Percentiles rank a stretch among this genome's conserved stretches.
Conservation (phyloP, 2,329 filamentous ascomycete genomes). For the Chaetothyriales sp. region DNA sequence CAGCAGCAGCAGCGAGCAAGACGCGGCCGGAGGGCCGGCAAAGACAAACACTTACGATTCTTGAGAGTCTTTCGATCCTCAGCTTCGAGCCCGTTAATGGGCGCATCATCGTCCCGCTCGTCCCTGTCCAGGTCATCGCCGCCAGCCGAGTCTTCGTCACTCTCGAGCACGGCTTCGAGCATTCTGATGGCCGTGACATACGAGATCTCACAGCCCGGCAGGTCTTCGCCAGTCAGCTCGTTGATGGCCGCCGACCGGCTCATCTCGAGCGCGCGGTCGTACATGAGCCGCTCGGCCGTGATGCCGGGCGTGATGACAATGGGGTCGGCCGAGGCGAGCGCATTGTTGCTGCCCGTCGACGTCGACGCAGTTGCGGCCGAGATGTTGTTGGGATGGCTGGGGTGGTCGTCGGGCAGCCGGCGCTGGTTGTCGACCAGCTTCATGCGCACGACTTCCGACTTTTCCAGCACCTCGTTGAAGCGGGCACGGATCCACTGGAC, state of each 20-base stretch:
- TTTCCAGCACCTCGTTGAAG: conserved; percentile 95
- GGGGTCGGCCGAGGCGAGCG: conserved; percentile 54
- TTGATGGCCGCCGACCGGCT: conserved; percentile 87
- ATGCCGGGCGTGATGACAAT: conserved; percentile 77
- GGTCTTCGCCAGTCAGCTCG: conserved; percentile 82
- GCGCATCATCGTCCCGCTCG: conserved; percentile 24
- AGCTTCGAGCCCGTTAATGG: conserved; percentile 31
- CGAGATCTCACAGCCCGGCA: conserved; percentile 76
- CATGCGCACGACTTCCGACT: conserved; percentile 83
- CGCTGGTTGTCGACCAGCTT: conserved; percentile 79
- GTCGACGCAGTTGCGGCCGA: conserved; percentile 44
- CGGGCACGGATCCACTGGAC: conserved; percentile 90
- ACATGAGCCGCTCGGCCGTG: conserved; percentile 95
- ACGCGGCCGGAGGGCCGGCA: neutral
- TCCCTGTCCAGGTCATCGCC: conserved; percentile 14
- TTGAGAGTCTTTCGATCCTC: conserved; percentile 37
- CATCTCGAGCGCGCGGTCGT: conserved; percentile 94
- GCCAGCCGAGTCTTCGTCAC: conserved; percentile 44
- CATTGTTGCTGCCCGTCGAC: conserved; percentile 43
- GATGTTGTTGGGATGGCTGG: conserved; percentile 71
- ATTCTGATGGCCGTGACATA: conserved; percentile 89
- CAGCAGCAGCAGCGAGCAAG: no score
- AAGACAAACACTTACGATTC: conserved; percentile 34
- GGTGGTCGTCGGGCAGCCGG: conserved; percentile 69
- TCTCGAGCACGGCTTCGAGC: conserved; percentile 86